Conservation (phyloP, 2,329 filamentous ascomycete species). For the Epicoccum sorghinum region DNA sequence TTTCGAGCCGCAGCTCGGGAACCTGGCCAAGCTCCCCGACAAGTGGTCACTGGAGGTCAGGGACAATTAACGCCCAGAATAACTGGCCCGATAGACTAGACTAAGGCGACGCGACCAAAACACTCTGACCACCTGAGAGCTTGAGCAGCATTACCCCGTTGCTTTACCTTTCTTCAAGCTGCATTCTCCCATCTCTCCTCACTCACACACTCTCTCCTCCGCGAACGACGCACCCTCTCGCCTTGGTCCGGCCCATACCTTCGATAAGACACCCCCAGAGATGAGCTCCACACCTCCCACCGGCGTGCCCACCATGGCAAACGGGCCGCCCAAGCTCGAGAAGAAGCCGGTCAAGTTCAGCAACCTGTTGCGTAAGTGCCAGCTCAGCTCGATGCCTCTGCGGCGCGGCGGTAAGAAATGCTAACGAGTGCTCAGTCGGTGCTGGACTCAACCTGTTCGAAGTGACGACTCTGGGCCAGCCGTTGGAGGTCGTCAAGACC, state of each 20-base stretch:
- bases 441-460: conserved; percentile 96
- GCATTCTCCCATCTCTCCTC: conserved; percentile 20
- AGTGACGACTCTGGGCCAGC: conserved; percentile 76
- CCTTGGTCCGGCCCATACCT: conserved; percentile 94
- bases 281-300: conserved; percentile 57
- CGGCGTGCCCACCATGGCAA: conserved; percentile 52
- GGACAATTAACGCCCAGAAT: conserved; percentile 5
- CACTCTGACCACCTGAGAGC: conserved; percentile 28
- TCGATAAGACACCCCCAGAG: conserved; percentile 56
- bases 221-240: conserved; percentile 86
- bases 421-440: conserved; percentile 64
- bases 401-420: background rate
- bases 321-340: conserved; percentile 69
- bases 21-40: conserved; percentile 13
- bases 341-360: conserved; percentile 99
- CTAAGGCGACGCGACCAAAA: conserved; percentile 10
- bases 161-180: conserved; percentile 1
- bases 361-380: conserved; percentile 78
- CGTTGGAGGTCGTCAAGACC: conserved; percentile 98
- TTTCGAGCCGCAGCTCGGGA: conserved; percentile 12
- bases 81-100: conserved; percentile 15
- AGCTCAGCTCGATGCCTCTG: background rate
- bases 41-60: conserved; percentile 1
- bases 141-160: conserved; percentile 13
- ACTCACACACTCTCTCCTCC: conserved; percentile 24